Percentiles rank a stretch among this genome's conserved stretches.
Evolutionary conservation across 176 grass and related monocot species (phyloP).

Genomic region (Triticum urartu): DNA sequence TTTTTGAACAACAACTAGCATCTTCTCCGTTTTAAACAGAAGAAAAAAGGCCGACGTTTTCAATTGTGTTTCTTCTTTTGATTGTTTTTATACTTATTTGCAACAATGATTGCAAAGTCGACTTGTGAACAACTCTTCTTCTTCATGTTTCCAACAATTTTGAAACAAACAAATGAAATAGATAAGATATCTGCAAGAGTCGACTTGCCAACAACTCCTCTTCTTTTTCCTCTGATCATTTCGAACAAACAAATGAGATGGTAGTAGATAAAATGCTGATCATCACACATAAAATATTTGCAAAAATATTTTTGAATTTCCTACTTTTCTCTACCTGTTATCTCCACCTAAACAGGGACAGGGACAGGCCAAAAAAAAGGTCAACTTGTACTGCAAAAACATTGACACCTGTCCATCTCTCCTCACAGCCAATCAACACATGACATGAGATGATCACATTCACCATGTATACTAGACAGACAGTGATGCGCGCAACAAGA

Average conservation of each 20-base stretch:
- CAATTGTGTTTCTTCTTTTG: not conserved
- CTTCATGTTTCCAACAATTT: not conserved
- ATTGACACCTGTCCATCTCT: not conserved
- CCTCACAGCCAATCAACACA: not conserved
- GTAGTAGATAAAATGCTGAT: not conserved
- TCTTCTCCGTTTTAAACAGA: not conserved
- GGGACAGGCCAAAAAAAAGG: not conserved
- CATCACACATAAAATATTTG: not conserved
- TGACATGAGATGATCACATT: not conserved
- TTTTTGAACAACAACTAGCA: no score
- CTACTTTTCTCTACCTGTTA: not conserved
- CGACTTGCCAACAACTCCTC: no score
- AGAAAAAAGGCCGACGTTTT: not conserved
- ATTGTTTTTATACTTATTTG: not conserved
- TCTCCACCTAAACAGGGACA: no score
- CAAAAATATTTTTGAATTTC: not conserved
- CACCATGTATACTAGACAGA: not conserved
- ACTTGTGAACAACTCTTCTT: not conserved
- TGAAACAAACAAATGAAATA: not conserved
- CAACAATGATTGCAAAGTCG: not conserved
- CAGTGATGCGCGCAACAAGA: not conserved
- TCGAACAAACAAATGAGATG: no score
- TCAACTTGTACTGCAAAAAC: not conserved
- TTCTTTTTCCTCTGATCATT: no score
- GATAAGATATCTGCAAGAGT: no score